phyloP scores from a whole-genome alignment of 352 stramenopile species.

The Aphanomyces euteiches region DNA sequence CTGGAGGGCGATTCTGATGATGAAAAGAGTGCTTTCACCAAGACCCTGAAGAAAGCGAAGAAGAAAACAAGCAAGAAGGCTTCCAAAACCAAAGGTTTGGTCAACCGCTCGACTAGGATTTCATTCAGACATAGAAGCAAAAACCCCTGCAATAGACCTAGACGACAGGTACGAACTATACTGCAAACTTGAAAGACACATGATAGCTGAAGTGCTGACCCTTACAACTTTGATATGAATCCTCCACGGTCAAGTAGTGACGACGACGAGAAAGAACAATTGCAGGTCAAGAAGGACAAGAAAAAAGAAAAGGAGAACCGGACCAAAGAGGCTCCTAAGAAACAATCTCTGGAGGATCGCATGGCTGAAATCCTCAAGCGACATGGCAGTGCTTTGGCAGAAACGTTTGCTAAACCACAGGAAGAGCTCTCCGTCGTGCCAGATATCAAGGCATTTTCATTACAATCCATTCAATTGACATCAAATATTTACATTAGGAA shows the following conservation, averaged over 20 bases:
- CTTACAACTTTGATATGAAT: conserved; percentile 70
- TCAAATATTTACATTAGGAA: conserved; percentile 6
- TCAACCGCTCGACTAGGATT: neutral
- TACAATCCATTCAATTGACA: neutral
- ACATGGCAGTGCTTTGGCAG: conserved; percentile 49
- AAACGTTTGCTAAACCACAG: conserved; percentile 31
- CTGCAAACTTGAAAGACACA: neutral
- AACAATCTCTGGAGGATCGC: conserved; percentile 64
- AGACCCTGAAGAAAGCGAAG: conserved; percentile 5
- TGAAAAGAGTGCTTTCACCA: conserved; percentile 17
- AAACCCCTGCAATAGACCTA: neutral
- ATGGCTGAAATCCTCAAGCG: conserved; percentile 73
- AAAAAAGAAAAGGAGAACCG: conserved; percentile 35
- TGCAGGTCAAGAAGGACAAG: conserved; percentile 31
- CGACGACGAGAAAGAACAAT: conserved; percentile 34
- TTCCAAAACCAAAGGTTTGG: neutral
- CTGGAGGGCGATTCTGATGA: conserved; percentile 28
- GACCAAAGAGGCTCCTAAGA: conserved; percentile 33
- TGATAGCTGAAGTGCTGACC: conserved; percentile 44
- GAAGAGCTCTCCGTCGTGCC: neutral
- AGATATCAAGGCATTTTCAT: neutral
- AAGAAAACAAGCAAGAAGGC: neutral
- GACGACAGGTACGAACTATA: conserved; percentile 5
- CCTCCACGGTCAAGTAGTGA: conserved; percentile 34
- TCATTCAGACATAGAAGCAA: neutral